Evolutionary conservation across 768 basidiomycete genomes (phyloP).

Genomic region (Imleria badia): DNA sequence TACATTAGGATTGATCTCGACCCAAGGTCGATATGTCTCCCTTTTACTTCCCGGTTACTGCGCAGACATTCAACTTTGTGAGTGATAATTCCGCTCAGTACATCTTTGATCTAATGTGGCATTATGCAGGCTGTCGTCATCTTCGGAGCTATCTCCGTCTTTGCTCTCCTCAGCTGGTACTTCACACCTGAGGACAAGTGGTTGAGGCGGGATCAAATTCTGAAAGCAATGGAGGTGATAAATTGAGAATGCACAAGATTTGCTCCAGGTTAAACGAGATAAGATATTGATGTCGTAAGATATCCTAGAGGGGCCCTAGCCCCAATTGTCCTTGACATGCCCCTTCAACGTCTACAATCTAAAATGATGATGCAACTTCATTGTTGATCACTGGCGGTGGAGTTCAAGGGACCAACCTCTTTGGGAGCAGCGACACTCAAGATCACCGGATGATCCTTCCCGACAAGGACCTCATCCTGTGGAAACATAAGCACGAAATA

Average conservation of each 20-base stretch:
- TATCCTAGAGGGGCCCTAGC: slow-evolving; percentile 48
- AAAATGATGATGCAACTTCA: not conserved
- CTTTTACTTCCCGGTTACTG: slow-evolving; percentile 80
- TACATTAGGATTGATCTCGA: slow-evolving; percentile 2
- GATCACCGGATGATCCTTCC: slow-evolving; percentile 57
- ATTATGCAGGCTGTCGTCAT: slow-evolving; percentile 68
- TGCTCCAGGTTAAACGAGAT: not conserved
- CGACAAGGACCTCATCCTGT: slow-evolving; percentile 74
- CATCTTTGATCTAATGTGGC: slow-evolving; percentile 9
- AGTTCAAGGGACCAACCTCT: slow-evolving; percentile 51
- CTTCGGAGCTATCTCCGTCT: slow-evolving; percentile 74
- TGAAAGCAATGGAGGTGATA: slow-evolving; percentile 44
- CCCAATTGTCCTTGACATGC: slow-evolving; percentile 73
- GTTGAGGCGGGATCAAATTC: slow-evolving; percentile 65
- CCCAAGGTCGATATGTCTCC: slow-evolving; percentile 78
- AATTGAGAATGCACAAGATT: slow-evolving; percentile 7
- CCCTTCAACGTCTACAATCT: slow-evolving; percentile 77
- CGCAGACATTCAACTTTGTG: slow-evolving; percentile 83
- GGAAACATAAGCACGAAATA: slow-evolving; percentile 6
- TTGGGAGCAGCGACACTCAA: slow-evolving; percentile 77
- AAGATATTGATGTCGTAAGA: slow-evolving; percentile 1
- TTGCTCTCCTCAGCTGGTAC: slow-evolving; percentile 76
- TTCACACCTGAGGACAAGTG: slow-evolving; percentile 78
- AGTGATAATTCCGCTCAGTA: slow-evolving; percentile 30
- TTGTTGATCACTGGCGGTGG: not conserved